Evolutionary conservation across 2,329 filamentous ascomycete genomes (phyloP), one percentile per base, ranked within the genome.

Genomic region (Cercospora sojina): DNA sequence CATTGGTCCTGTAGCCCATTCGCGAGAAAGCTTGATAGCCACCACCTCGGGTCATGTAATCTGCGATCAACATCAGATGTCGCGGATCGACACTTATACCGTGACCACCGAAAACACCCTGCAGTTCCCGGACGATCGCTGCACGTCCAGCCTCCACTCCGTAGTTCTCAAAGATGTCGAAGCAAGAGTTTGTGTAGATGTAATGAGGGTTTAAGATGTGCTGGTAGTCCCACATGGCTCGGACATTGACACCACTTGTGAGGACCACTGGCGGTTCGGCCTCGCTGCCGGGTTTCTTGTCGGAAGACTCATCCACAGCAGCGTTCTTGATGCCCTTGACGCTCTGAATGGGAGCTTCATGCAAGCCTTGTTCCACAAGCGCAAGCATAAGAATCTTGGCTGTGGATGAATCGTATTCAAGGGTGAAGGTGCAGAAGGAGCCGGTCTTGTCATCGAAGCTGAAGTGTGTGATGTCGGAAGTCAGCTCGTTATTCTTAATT

Each of bases 21-120:
- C 95, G 90, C 80, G 92, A 97, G 82, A 99, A 99, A 0, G 95
- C 90, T 57, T 89, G 91, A 81, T 96, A 99, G 1, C 88, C 89
- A 71, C 95, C 95, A 67, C 89, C 90, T 62, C 94, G 87, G n/a
- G 95, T 99, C 95, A 99, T 99, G 79, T 92, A 92, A 79, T 99
- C 95, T 56, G 91, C 94, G 73, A 99, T 98, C 72, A 99, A 85
- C 80, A 95, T 97, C 72, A 99, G 81, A 82, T 99, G 96, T 62
- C 95, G 88, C 71, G 90, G 88, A 78, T 99, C 93, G 61, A 99
- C 95, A 67, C 85, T 86, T 82, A 99, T 99, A 75, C 91, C 91
- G 87, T 99, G 94, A 76, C 90, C 89, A 59, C 86, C 85, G 84
- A 99, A 99, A 69, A 99, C 94, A 51, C 85, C 86, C 63, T 88